Percentiles rank a stretch among this genome's conserved stretches.
Conservation (phyloP, 1,284 basidiomycete species). For the Kalmanozyma brasiliensis region DNA sequence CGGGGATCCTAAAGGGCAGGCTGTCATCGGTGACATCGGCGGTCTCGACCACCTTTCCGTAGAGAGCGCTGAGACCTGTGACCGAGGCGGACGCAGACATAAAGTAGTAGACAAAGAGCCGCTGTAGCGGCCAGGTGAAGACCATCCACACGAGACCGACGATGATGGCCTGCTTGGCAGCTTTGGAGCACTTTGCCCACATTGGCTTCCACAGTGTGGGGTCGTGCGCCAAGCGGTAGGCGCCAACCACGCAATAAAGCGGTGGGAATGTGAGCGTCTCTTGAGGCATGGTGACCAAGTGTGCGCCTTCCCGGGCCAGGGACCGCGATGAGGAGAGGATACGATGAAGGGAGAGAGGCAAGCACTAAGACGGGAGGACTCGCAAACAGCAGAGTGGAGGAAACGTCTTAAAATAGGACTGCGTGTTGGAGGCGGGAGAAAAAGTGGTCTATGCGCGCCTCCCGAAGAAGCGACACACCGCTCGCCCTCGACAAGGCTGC, state of each 20-base stretch:
- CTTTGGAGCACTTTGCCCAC: constrained; percentile 57
- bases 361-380: neutral
- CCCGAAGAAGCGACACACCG: too few relatives aligned
- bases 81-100: constrained; percentile 55
- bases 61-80: constrained; percentile 44
- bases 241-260: constrained; percentile 62
- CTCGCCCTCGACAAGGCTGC: too few relatives aligned
- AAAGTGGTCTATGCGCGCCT: too few relatives aligned
- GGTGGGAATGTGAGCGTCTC: constrained; percentile 62
- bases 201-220: constrained; percentile 60
- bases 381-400: too few relatives aligned
- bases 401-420: too few relatives aligned
- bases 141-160: constrained; percentile 49
- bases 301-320: too few relatives aligned
- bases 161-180: constrained; percentile 52
- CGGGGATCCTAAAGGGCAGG: constrained; percentile 39
- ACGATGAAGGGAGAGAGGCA: neutral
- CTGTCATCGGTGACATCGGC: constrained; percentile 44
- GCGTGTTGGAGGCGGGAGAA: too few relatives aligned
- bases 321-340: constrained; percentile 1
- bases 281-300: constrained; percentile 57
- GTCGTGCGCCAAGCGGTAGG: constrained; percentile 63
- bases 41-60: constrained; percentile 30
- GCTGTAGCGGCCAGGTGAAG: constrained; percentile 60
- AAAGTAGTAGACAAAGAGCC: constrained; percentile 57